phyloP scores from a whole-genome alignment of 768 basidiomycete species.

The Terana coerulea region DNA sequence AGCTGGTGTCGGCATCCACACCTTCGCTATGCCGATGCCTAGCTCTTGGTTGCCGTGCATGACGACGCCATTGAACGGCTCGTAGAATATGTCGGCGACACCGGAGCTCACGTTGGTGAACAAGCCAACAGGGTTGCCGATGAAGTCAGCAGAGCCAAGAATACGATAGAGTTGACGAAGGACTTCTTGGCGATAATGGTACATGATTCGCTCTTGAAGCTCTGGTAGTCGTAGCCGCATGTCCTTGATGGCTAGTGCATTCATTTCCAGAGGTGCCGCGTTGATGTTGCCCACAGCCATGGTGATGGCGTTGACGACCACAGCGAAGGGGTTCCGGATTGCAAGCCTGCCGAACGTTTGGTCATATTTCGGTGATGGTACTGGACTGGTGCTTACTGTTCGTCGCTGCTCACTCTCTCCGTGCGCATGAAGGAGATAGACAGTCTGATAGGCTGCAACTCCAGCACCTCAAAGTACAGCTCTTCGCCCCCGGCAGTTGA shows the following conservation, averaged over 20 bases:
- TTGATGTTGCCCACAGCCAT: slow-evolving; percentile 98
- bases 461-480: slow-evolving; percentile 93
- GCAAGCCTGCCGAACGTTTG: too few relatives aligned
- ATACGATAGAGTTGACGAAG: slow-evolving; percentile 94
- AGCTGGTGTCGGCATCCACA: slow-evolving; percentile 23
- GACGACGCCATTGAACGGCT: slow-evolving; percentile 94
- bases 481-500: slow-evolving; percentile 66
- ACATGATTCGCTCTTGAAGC: slow-evolving; percentile 75
- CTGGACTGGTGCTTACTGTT: slow-evolving; percentile 58
- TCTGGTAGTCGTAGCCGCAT: slow-evolving; percentile 86
- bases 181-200: slow-evolving; percentile 93
- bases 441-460: slow-evolving; percentile 90
- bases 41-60: slow-evolving; percentile 95
- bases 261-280: slow-evolving; percentile 90
- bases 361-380: neutral
- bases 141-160: slow-evolving; percentile 97
- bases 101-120: slow-evolving; percentile 99
- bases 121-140: slow-evolving; percentile 92
- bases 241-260: slow-evolving; percentile 91
- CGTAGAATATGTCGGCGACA: slow-evolving; percentile 97
- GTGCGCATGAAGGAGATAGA: slow-evolving; percentile 97
- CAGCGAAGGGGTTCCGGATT: slow-evolving; percentile 86
- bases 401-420: slow-evolving; percentile 87
- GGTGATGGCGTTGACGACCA: slow-evolving; percentile 89
- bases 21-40: slow-evolving; percentile 93